A percentile compares a stretch with the other conserved stretches of the same genome.
Evolutionary conservation across 805 yeast species (phyloP).

Genomic region (Sungouiozyma ichnusensis): DNA sequence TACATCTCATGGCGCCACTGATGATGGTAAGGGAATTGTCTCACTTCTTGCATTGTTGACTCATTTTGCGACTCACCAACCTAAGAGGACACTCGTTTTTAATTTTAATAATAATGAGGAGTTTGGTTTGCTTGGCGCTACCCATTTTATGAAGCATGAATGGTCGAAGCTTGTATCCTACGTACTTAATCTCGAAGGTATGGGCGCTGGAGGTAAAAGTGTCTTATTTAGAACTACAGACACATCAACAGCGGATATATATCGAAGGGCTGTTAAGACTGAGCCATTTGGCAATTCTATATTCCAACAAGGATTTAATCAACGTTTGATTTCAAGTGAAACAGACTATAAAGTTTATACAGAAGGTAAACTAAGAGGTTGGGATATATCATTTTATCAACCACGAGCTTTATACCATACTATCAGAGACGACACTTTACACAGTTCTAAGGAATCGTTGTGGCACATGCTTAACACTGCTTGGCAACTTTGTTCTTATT

Average conservation of each 20-base stretch:
- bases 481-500: constrained; percentile 42
- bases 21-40: constrained; percentile 85
- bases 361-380: constrained; percentile 63
- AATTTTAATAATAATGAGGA: constrained; percentile 89
- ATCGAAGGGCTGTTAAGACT: constrained; percentile 40
- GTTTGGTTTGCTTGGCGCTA: constrained; percentile 77
- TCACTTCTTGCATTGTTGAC: constrained; percentile 63
- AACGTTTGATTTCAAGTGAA: constrained; percentile 61
- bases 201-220: constrained; percentile 86
- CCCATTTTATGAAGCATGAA: constrained; percentile 58
- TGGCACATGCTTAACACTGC: constrained; percentile 79
- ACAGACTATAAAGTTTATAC: constrained; percentile 75
- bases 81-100: constrained; percentile 62
- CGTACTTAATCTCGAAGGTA: constrained; percentile 80
- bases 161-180: constrained; percentile 54
- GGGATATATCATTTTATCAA: constrained; percentile 81
- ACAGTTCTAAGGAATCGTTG: constrained; percentile 54
- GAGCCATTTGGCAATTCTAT: constrained; percentile 71
- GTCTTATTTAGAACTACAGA: constrained; percentile 78
- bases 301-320: constrained; percentile 76
- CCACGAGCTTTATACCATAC: constrained; percentile 85
- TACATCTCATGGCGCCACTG: constrained; percentile 78
- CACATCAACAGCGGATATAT: constrained; percentile 52
- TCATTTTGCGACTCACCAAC: constrained; percentile 38
- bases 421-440: constrained; percentile 52